Conservation (phyloP, 1,284 basidiomycete genomes). For the Ustilago trichophora region DNA sequence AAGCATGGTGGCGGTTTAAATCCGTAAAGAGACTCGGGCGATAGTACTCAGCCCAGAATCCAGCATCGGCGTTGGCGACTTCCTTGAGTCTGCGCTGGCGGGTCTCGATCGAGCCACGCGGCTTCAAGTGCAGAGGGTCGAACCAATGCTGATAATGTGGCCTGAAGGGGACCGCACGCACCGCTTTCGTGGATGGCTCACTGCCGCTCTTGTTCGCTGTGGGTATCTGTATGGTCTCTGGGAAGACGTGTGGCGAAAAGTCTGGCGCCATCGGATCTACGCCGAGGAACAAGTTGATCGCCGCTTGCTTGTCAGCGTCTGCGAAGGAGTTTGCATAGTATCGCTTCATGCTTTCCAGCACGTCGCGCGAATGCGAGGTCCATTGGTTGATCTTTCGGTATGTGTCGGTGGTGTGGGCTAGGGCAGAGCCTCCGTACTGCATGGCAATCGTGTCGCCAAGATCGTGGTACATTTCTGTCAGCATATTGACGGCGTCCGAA, state of each 20-base stretch:
- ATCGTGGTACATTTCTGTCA: conserved; percentile 96
- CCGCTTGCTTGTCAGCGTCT: conserved; percentile 94
- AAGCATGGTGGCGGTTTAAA: conserved; percentile 63
- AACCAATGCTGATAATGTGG: conserved; percentile 57
- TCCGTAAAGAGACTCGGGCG: conserved; percentile 64
- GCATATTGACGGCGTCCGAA: conserved; percentile 93
- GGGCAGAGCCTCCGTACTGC: conserved; percentile 78
- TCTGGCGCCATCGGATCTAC: conserved; percentile 68
- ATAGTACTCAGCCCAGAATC: conserved; percentile 66
- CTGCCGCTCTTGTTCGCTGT: background rate
- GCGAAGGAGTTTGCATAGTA: conserved; percentile 92
- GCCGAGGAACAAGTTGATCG: conserved; percentile 96
- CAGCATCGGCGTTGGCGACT: conserved; percentile 53
- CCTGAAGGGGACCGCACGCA: conserved; percentile 29
- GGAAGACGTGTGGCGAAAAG: conserved; percentile 33
- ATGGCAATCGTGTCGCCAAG: conserved; percentile 79
- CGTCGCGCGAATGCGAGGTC: conserved; percentile 96
- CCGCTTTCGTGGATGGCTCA: conserved; percentile 2
- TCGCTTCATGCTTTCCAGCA: conserved; percentile 93
- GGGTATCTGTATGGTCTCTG: conserved; percentile 16
- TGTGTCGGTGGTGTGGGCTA: conserved; percentile 96
- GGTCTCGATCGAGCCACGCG: conserved; percentile 29
- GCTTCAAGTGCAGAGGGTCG: conserved; percentile 45
- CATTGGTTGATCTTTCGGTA: conserved; percentile 92
- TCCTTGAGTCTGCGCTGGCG: conserved; percentile 46